Conservation (phyloP, 169 alveolate genomes). For the Plasmodium adleri region DNA sequence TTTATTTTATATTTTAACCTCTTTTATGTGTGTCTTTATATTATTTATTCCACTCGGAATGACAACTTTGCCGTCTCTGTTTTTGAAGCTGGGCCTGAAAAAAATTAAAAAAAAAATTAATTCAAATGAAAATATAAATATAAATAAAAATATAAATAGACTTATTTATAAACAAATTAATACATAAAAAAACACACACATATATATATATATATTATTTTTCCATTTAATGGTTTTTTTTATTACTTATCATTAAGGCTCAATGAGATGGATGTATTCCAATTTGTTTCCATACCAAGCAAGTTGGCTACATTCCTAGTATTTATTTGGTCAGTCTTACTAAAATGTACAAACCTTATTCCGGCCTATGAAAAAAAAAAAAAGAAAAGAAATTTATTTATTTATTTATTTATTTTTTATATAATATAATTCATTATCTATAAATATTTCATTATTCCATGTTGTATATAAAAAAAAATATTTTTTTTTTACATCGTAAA, state of each 20-base stretch:
- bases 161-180: no score
- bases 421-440: neutral
- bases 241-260: slow-evolving; percentile 56
- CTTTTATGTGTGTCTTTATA: slow-evolving; percentile 77
- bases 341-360: slow-evolving; percentile 84
- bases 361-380: slow-evolving; percentile 77
- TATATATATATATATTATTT: neutral
- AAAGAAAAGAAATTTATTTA: neutral
- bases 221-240: neutral
- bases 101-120: neutral
- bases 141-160: no score
- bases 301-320: slow-evolving; percentile 83
- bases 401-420: neutral
- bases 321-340: slow-evolving; percentile 80
- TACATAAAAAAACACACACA: no score
- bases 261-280: slow-evolving; percentile 88
- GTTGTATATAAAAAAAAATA: neutral
- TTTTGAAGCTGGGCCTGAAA: slow-evolving; percentile 42
- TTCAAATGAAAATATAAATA: no score
- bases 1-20: slow-evolving; percentile 1
- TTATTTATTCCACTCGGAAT: slow-evolving; percentile 80
- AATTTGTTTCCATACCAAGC: slow-evolving; percentile 87
- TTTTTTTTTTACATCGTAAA: slow-evolving; percentile 21
- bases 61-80: slow-evolving; percentile 78
- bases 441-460: neutral